Percentiles rank a stretch among this genome's conserved stretches.
These are phyloP conservation scores for Cyclaneusma minus DNA, from an alignment of 2,329 filamentous ascomycete genomes.

Conservation along the genomic window DNA sequence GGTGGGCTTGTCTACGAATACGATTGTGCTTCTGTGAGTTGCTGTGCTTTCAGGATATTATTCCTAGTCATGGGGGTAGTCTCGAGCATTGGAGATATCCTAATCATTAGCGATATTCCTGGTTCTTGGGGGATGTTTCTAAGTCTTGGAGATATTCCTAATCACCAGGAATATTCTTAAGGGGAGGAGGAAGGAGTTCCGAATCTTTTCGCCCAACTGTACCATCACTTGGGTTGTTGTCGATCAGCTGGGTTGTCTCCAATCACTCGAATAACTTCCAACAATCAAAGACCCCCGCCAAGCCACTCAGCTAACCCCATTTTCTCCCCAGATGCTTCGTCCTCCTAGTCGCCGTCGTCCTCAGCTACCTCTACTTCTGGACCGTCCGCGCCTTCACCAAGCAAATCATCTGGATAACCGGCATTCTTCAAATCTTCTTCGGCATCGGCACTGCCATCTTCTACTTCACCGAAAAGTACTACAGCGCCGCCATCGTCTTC, in stretches of 20 bases:
- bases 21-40: constrained; percentile 57
- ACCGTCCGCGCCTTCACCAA: constrained; percentile 67
- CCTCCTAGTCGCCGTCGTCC: constrained; percentile 53
- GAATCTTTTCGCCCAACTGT: no score
- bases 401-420: constrained; percentile 84
- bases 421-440: constrained; percentile 72
- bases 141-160: no score
- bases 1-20: constrained; percentile 65
- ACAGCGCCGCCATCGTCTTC: constrained; percentile 76
- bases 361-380: constrained; percentile 67
- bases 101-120: no score
- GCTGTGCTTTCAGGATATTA: no score
- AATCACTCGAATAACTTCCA: no score
- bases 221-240: no score
- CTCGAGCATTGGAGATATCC: background rate
- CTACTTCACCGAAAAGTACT: constrained; percentile 65
- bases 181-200: no score
- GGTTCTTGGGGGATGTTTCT: no score
- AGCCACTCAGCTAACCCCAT: background rate
- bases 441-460: constrained; percentile 78
- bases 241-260: no score
- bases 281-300: constrained; percentile 1
- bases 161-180: no score
- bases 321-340: constrained; percentile 38
- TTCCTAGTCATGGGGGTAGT: background rate